Evolutionary conservation across 2,329 filamentous ascomycete species (phyloP).

Genomic region (Bipolaris victoriae): DNA sequence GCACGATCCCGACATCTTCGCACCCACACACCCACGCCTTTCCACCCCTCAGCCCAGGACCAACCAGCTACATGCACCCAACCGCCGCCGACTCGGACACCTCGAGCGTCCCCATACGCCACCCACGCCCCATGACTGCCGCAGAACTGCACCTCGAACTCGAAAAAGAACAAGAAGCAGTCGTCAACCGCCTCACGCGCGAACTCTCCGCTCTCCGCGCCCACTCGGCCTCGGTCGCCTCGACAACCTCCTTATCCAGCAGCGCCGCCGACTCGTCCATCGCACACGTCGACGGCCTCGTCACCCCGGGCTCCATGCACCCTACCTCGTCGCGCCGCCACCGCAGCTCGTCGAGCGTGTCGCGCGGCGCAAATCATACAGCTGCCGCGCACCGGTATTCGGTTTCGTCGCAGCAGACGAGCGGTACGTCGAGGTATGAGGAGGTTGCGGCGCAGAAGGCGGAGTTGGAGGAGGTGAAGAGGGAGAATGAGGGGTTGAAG

Average conservation of each 20-base stretch:
- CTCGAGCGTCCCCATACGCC: conserved; percentile 73
- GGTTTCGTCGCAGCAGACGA: conserved; percentile 37
- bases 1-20: conserved; percentile 29
- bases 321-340: conserved; percentile 62
- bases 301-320: conserved; percentile 53
- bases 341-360: conserved; percentile 62
- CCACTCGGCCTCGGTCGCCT: conserved; percentile 67
- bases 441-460: conserved; percentile 53
- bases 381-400: conserved; percentile 41
- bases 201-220: conserved; percentile 84
- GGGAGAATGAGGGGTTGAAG: conserved; percentile 56
- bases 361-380: conserved; percentile 37
- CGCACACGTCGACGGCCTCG: conserved; percentile 49
- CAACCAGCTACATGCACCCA: conserved; percentile 29
- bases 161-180: conserved; percentile 93
- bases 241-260: conserved; percentile 51
- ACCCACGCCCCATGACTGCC: conserved; percentile 85
- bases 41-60: conserved; percentile 46
- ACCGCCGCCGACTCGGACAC: conserved; percentile 29
- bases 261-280: conserved; percentile 56
- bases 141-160: conserved; percentile 87
- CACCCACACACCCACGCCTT: conserved; percentile 41
- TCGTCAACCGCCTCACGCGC: conserved; percentile 91
- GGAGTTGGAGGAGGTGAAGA: conserved; percentile 58
- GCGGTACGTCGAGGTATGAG: conserved; percentile 48